These are phyloP conservation scores for Dactylellina sp. DNA, from an alignment of 2,329 filamentous ascomycete species.

Conservation along the genomic window DNA sequence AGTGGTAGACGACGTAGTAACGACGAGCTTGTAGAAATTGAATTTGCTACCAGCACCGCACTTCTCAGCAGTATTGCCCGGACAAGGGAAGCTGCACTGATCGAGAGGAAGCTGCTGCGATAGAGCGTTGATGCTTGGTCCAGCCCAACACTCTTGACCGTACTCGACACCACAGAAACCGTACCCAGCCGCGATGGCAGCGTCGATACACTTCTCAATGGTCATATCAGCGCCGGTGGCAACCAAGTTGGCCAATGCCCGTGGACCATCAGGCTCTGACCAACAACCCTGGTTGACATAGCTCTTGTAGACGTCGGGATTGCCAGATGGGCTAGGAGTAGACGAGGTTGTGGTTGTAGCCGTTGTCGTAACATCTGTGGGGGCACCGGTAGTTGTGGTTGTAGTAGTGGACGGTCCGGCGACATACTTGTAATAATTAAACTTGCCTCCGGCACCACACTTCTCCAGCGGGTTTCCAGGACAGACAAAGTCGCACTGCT, in stretches of 20 bases:
- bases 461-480: constrained; percentile 67
- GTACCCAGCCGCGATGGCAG: constrained; percentile 58
- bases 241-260: constrained; percentile 14
- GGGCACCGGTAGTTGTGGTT: constrained; percentile 24
- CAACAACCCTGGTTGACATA: constrained; percentile 25
- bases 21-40: constrained; percentile 61
- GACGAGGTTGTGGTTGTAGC: constrained; percentile 58
- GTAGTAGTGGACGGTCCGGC: constrained; percentile 47
- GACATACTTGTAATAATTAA: constrained; percentile 62
- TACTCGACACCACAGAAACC: constrained; percentile 62
- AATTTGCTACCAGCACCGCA: constrained; percentile 65
- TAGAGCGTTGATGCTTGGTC: constrained; percentile 20
- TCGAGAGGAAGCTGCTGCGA: constrained; percentile 53
- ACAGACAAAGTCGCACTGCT: constrained; percentile 69
- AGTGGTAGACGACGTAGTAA: constrained; percentile 1
- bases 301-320: constrained; percentile 14
- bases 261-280: background rate
- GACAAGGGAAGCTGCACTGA: constrained; percentile 61
- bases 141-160: constrained; percentile 55
- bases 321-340: constrained; percentile 8
- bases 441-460: constrained; percentile 69
- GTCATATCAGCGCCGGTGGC: constrained; percentile 31
- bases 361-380: constrained; percentile 7
- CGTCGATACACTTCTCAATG: constrained; percentile 53
- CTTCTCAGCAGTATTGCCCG: constrained; percentile 63